These are phyloP conservation scores for Phoma sp. DNA, from an alignment of 2,329 filamentous ascomycete species.

Conservation along the genomic window DNA sequence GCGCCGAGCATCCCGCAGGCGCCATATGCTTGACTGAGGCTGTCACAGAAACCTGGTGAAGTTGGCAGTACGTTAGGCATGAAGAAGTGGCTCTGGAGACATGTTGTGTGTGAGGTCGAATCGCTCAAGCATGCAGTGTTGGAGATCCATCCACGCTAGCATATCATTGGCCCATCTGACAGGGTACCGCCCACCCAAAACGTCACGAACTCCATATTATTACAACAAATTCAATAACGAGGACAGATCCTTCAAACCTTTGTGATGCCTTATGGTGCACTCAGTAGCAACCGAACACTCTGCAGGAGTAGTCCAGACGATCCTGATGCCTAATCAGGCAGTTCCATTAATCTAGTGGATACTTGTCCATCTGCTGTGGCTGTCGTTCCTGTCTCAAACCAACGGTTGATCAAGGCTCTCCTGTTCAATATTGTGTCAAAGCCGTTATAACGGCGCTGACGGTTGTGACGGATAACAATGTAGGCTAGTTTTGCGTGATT, in stretches of 20 bases:
- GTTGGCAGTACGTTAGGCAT: constrained; percentile 41
- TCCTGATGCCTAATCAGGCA: constrained; percentile 23
- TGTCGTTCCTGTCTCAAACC: constrained; percentile 18
- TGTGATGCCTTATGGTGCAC: constrained; percentile 43
- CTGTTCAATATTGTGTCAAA: constrained; percentile 21
- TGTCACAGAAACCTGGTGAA: constrained; percentile 32
- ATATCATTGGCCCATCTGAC: constrained; percentile 15
- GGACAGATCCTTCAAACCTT: constrained; percentile 39
- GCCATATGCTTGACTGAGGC: constrained; percentile 38
- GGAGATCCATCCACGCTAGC: constrained; percentile 31
- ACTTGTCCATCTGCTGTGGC: constrained; percentile 15
- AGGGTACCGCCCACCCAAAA: constrained; percentile 23
- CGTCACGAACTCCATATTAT: constrained; percentile 20
- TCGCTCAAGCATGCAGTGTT: constrained; percentile 37
- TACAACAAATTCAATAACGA: constrained; percentile 33
- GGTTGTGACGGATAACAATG: constrained; percentile 30
- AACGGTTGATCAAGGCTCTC: constrained; percentile 5
- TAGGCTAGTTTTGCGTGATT: constrained; percentile 22
- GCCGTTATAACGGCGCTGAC: constrained; percentile 18
- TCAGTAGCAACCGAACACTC: constrained; percentile 34
- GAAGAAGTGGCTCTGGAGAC: constrained; percentile 44
- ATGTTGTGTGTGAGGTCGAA: constrained; percentile 43
- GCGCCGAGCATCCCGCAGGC: constrained; percentile 33
- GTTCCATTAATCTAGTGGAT: constrained; percentile 19
- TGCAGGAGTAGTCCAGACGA: constrained; percentile 32